Evolutionary conservation across 805 yeast genomes (phyloP), one percentile per base, ranked within the genome.

Genomic region (Cyberlindnera xylosilytica): DNA sequence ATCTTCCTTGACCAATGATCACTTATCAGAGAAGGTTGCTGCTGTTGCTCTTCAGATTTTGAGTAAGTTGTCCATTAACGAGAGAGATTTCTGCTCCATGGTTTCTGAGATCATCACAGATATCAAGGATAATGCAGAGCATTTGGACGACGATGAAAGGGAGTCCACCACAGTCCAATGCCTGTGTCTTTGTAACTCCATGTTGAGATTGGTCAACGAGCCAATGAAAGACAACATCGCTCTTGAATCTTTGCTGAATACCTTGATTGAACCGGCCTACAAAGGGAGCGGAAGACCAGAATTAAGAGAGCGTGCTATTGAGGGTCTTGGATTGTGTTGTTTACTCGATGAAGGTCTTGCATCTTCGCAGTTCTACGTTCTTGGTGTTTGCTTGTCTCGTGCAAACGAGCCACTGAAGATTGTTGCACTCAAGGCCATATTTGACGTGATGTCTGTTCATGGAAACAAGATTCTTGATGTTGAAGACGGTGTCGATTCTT

Each of bases 31-130:
- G 44, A 57, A 65, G 6, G 65, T 81, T 23, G 72, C 79, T 20
- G 73, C 74, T 29, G 69, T 76, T 11, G 72, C 86, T 3, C 71
- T 87, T 48, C 70, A 76, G 38, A 86, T 89, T 2, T 72, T 90
- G 50, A 72, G 79, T 29, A 82, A 78, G 49, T 64, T 87, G 10
- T 83, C 96, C 1, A 78, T 83, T 17, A 85, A 76, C 58, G 96
- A 88, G 54, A 76, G 81, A 42, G 96, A 91, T 66, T 90, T 90
- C 58, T 77, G 87, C 20, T 79, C 86, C 28, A 83, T 88, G 79
- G 73, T 85, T 16, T 77, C 84, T n/a, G 97, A 91, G 68, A 78
- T 88, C 15, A 80, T 89, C 29, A 80, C 87, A 32, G 97, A 90
- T 68, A 71, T 90, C 38, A 76, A 87, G 58, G 97, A 89, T 60